Evolutionary conservation across 345 rosid species (phyloP), one percentile per base, ranked within the genome.

Genomic region (Sapria himalayana): DNA sequence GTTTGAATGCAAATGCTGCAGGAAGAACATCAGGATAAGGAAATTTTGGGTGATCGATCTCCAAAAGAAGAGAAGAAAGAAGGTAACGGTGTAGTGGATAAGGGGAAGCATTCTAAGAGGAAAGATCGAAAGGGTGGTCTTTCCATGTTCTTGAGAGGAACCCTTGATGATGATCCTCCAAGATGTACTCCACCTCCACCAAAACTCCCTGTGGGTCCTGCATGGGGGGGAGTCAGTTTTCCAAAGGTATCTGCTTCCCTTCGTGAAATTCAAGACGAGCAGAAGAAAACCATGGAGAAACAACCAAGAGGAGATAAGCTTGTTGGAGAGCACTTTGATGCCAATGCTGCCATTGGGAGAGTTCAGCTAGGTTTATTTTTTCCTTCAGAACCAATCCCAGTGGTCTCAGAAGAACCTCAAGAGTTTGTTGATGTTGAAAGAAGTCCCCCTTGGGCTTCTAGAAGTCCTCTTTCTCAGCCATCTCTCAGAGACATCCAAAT

Each of bases 131-230:
- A 72, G 59, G 98, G 98, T 32, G 98, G 93, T 20, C 98, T 89
- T 47, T 82, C 98, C 5, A 65, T 89, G 95, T 89, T 89, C 58
- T 50, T 89, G 63, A 89, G 84, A 41, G 95, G 94, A 58, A 93
- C 95, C 49, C 98, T 89, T 45, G 98, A 89, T 39, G 81, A 79
- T 23, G 12, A 46, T 33, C 74, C 93, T 4, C 69, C 63, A 62
- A 63, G 52, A 1, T 46, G 37, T 47, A 42, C 62, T 17, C 65
- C 68, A 2, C 67, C 77, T 22, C 72, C 64, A 39, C 59, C 64
- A 41, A 84, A 94, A 1, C 73, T 55, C 64, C 63, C 42, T 29
- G 91, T 74, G 63, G 95, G 93, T 38, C 98, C 92, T 43, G 98
- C 65, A 5, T 89, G 98, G 94, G 98, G 95, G 16, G 98, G 93